Evolutionary conservation across 805 yeast species (phyloP).

Genomic region (Tetrapisispora namnaoensis): DNA sequence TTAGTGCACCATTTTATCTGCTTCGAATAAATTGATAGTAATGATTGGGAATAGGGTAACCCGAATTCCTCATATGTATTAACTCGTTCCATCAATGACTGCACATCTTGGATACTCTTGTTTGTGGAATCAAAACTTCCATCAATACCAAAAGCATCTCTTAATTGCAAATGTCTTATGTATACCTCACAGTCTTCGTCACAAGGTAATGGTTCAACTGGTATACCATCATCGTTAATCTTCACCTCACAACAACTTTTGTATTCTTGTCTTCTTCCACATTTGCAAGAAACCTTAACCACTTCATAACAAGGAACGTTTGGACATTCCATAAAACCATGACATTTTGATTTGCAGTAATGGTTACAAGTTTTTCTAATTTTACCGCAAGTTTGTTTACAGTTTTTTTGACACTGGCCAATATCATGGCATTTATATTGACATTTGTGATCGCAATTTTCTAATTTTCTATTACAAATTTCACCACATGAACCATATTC

Average conservation of each 20-base stretch:
- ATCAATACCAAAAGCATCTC: constrained; percentile 47
- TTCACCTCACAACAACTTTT: constrained; percentile 49
- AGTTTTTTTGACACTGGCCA: constrained; percentile 50
- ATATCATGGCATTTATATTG: constrained; percentile 44
- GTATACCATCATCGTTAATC: constrained; percentile 22
- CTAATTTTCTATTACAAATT: constrained; percentile 43
- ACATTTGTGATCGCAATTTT: constrained; percentile 45
- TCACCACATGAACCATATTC: constrained; percentile 58
- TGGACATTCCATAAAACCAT: constrained; percentile 44
- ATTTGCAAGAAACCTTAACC: constrained; percentile 47
- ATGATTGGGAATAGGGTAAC: constrained; percentile 37
- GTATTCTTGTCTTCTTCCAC: constrained; percentile 45
- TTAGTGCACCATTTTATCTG: constrained; percentile 62
- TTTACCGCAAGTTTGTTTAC: constrained; percentile 52
- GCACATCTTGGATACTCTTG: constrained; percentile 10
- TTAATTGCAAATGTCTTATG: constrained; percentile 50
- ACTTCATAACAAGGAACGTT: constrained; percentile 44
- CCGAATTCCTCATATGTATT: constrained; percentile 20
- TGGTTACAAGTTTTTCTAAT: constrained; percentile 56
- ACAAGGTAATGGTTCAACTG: constrained; percentile 42
- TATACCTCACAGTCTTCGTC: constrained; percentile 57
- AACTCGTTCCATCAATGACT: constrained; percentile 18
- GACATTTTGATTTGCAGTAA: constrained; percentile 54
- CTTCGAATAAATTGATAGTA: constrained; percentile 38
- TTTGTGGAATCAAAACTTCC: constrained; percentile 2